Percentiles rank a stretch among this genome's conserved stretches.
Evolutionary conservation across 192 early-diverging fungal genomes (phyloP).

Genomic region (Diversispora eburnea): DNA sequence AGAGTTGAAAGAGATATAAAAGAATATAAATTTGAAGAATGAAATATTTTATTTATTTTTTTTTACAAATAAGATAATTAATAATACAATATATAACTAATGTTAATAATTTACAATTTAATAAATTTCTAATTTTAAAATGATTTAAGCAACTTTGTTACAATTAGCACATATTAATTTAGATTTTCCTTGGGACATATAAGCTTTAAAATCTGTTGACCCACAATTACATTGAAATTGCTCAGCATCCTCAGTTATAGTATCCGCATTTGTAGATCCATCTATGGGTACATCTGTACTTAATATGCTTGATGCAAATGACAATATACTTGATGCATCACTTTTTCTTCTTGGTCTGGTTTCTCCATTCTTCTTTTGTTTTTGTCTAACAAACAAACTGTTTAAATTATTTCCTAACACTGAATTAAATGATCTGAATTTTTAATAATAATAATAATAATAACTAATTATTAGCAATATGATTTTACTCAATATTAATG

Average conservation of each 20-base stretch:
- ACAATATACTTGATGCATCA: conserved; percentile 27
- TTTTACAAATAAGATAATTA: too few relatives aligned
- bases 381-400: neutral
- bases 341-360: conserved; percentile 16
- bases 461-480: too few relatives aligned
- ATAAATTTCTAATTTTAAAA: too few relatives aligned
- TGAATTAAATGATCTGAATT: conserved; percentile 7
- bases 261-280: too few relatives aligned
- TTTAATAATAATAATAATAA: too few relatives aligned
- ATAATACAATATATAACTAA: too few relatives aligned
- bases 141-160: neutral
- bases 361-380: neutral
- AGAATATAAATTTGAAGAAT: too few relatives aligned
- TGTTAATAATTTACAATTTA: too few relatives aligned
- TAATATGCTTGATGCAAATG: conserved; percentile 1
- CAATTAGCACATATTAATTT: conserved; percentile 20
- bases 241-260: neutral
- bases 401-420: neutral
- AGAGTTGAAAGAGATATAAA: too few relatives aligned
- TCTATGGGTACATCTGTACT: neutral
- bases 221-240: conserved; percentile 18
- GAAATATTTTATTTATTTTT: too few relatives aligned
- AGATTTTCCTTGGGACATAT: neutral
- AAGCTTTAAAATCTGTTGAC: conserved; percentile 20
- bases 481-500: neutral